These are phyloP conservation scores for Backusella australiensis DNA, from an alignment of 192 early-diverging fungal genomes.

Conservation along the genomic window DNA sequence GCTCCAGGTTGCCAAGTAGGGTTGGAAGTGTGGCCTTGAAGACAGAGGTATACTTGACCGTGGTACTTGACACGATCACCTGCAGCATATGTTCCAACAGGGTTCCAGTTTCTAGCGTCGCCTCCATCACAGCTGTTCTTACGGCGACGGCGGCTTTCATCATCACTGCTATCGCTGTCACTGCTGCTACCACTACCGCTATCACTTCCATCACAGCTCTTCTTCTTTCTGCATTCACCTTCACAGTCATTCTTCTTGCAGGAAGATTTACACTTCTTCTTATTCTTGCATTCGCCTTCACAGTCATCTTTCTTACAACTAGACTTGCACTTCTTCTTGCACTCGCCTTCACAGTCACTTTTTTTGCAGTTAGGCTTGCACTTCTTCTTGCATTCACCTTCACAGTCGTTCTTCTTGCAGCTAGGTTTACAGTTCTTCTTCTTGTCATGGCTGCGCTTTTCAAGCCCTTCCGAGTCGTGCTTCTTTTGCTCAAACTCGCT, in stretches of 20 bases:
- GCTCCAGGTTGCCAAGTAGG: conserved; percentile 45
- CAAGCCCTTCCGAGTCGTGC: background rate
- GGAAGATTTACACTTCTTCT: background rate
- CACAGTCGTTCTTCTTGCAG: background rate
- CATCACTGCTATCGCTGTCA: background rate
- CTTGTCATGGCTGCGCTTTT: background rate
- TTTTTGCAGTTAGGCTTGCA: background rate
- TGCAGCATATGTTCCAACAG: conserved; percentile 43
- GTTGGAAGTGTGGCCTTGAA: conserved; percentile 47
- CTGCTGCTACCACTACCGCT: background rate
- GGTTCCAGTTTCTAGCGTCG: conserved; percentile 38
- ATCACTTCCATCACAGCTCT: conserved; percentile 17
- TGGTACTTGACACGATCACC: conserved; percentile 51
- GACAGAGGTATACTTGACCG: conserved; percentile 42
- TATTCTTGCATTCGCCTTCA: conserved; percentile 8
- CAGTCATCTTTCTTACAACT: background rate
- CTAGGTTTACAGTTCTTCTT: background rate
- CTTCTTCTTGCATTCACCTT: conserved; percentile 6
- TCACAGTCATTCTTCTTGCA: background rate
- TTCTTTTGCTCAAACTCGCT: background rate
- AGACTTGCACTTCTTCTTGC: background rate
- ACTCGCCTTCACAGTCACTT: background rate
- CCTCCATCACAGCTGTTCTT: conserved; percentile 3
- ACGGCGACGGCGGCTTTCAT: conserved; percentile 15
- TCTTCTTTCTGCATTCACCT: conserved; percentile 16